Conservation (phyloP, 495 filamentous ascomycete genomes). For the Darksidea phi region DNA sequence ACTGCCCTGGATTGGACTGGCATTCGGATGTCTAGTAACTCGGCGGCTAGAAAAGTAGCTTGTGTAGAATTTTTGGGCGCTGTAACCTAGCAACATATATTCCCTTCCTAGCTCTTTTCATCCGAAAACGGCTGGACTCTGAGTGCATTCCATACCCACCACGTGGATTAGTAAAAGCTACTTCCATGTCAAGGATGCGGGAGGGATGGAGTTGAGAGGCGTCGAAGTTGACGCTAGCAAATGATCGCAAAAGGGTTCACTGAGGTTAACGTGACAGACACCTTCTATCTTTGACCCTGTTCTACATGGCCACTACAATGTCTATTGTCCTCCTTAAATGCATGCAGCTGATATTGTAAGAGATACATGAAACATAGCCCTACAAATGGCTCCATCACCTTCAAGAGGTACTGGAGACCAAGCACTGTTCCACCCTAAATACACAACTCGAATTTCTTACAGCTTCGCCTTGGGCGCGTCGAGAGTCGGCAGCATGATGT, state of each 20-base stretch:
- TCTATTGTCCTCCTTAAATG: not conserved
- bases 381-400: too few relatives aligned
- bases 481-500: conserved; percentile 79
- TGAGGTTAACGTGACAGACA: not conserved
- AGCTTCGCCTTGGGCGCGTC: conserved; percentile 88
- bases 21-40: not conserved
- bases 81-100: conserved; percentile 4
- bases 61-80: conserved; percentile 2
- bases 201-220: not conserved
- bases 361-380: too few relatives aligned
- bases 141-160: too few relatives aligned
- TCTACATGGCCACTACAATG: not conserved
- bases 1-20: conserved; percentile 17
- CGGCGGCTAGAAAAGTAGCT: not conserved
- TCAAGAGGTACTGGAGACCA: too few relatives aligned
- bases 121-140: too few relatives aligned
- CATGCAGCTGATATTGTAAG: too few relatives aligned
- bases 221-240: not conserved
- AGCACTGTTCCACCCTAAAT: not conserved
- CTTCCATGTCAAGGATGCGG: too few relatives aligned
- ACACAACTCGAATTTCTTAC: conserved; percentile 44
- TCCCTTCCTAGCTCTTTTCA: not conserved
- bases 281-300: not conserved
- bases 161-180: too few relatives aligned
- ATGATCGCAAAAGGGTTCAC: too few relatives aligned